Conservation (phyloP, 371 early-diverging fungal genomes). For the Mortierella sp. region DNA sequence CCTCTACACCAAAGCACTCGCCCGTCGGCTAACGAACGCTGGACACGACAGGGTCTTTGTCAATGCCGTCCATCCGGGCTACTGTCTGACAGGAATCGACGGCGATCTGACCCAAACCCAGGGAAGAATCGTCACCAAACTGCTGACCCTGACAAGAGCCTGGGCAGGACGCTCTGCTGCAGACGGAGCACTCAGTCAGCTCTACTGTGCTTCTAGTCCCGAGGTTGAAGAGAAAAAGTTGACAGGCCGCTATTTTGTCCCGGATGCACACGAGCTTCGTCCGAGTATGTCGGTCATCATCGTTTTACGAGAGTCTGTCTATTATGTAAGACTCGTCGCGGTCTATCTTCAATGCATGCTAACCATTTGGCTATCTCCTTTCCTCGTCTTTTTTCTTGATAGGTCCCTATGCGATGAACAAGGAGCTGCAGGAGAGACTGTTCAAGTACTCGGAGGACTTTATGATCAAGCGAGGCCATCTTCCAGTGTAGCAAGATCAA, state of each 20-base stretch:
- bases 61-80: slow-evolving; percentile 60
- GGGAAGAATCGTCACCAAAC: slow-evolving; percentile 15
- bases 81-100: slow-evolving; percentile 54
- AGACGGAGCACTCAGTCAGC: slow-evolving; percentile 72
- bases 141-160: slow-evolving; percentile 22
- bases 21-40: slow-evolving; percentile 56
- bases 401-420: slow-evolving; percentile 54
- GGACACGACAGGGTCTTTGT: slow-evolving; percentile 65
- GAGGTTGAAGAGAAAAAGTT: slow-evolving; percentile 61
- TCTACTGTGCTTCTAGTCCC: slow-evolving; percentile 76
- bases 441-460: slow-evolving; percentile 49
- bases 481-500: not conserved
- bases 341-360: not conserved
- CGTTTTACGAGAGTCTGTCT: not conserved
- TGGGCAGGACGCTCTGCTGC: slow-evolving; percentile 25
- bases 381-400: not conserved
- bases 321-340: not conserved
- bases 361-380: not conserved
- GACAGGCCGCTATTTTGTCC: slow-evolving; percentile 48
- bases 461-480: slow-evolving; percentile 37
- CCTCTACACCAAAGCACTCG: slow-evolving; percentile 69
- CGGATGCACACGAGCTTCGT: slow-evolving; percentile 49
- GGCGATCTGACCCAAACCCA: slow-evolving; percentile 1
- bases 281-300: slow-evolving; percentile 19
- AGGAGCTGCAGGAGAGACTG: slow-evolving; percentile 43